Evolutionary conservation across 495 filamentous ascomycete genomes (phyloP).

Genomic region (Cercophora sp.): DNA sequence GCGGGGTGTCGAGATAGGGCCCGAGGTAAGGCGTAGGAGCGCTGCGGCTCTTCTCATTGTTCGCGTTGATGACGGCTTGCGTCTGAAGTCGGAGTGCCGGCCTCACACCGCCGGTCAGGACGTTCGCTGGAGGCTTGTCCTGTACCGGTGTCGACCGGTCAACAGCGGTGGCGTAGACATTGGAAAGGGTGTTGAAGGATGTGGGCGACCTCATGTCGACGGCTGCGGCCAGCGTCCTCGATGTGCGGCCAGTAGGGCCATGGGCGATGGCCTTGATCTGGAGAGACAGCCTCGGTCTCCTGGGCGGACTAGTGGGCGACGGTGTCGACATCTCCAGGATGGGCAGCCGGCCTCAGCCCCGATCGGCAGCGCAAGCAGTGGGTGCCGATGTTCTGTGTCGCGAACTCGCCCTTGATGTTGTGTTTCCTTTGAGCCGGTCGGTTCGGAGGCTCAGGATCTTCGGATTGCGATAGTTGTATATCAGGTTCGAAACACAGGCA

Average conservation of each 20-base stretch:
- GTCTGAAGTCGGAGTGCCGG: constrained; percentile 47
- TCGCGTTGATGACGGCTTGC: constrained; percentile 19
- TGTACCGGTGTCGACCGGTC: constrained; percentile 58
- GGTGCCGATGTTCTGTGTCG: too few species aligned
- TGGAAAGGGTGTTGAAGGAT: constrained; percentile 75
- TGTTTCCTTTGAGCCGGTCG: constrained; percentile 5
- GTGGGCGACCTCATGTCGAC: constrained; percentile 69
- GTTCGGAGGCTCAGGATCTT: too few species aligned
- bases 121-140: constrained; percentile 37
- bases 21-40: constrained; percentile 41
- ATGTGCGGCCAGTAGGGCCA: constrained; percentile 27
- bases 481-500: too few species aligned
- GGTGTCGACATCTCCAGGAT: constrained; percentile 32
- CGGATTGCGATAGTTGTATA: too few species aligned
- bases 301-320: constrained; percentile 42
- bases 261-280: constrained; percentile 56
- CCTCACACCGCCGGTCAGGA: constrained; percentile 31
- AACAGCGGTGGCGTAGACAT: constrained; percentile 68
- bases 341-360: not conserved
- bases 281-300: constrained; percentile 74
- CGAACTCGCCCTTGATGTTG: too few species aligned
- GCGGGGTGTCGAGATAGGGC: constrained; percentile 41
- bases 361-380: too few species aligned
- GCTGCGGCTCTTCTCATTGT: constrained; percentile 13
- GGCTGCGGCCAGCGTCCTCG: constrained; percentile 32